A percentile compares a stretch with the other conserved stretches of the same genome.
phyloP scores from a whole-genome alignment of 192 early-diverging fungal genomes.

The Glomus cerebriforme region DNA sequence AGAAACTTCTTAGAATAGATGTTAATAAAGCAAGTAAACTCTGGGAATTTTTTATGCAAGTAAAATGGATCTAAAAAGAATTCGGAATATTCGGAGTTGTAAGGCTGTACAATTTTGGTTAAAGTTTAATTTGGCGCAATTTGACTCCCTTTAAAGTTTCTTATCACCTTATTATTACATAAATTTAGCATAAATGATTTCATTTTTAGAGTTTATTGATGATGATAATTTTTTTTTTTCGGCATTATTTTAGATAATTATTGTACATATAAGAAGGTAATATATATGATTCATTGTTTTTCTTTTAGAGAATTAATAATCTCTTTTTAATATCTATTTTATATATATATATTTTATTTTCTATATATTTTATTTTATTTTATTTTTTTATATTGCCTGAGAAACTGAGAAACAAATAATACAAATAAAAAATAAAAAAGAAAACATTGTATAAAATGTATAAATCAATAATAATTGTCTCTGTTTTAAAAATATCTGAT shows the following conservation, averaged over 20 bases:
- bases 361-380: not conserved
- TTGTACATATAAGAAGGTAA: not conserved
- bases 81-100: not conserved
- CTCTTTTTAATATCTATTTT: no score
- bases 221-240: not conserved
- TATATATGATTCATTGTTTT: no score
- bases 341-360: no score
- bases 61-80: slow-evolving; percentile 73
- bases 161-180: not conserved
- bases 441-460: not conserved
- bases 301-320: not conserved
- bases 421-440: not conserved
- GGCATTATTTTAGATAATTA: not conserved
- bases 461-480: no score
- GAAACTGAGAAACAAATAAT: not conserved
- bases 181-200: not conserved
- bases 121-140: not conserved
- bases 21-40: slow-evolving; percentile 92
- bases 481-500: no score
- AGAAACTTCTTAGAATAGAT: slow-evolving; percentile 86
- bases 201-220: not conserved
- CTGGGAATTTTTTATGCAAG: slow-evolving; percentile 83
- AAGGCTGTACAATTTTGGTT: not conserved
- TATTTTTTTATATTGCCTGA: not conserved
- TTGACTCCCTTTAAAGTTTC: not conserved